Evolutionary conservation across 192 early-diverging fungal genomes (phyloP), one percentile per base, ranked within the genome.

Genomic region (Podila minutissima): DNA sequence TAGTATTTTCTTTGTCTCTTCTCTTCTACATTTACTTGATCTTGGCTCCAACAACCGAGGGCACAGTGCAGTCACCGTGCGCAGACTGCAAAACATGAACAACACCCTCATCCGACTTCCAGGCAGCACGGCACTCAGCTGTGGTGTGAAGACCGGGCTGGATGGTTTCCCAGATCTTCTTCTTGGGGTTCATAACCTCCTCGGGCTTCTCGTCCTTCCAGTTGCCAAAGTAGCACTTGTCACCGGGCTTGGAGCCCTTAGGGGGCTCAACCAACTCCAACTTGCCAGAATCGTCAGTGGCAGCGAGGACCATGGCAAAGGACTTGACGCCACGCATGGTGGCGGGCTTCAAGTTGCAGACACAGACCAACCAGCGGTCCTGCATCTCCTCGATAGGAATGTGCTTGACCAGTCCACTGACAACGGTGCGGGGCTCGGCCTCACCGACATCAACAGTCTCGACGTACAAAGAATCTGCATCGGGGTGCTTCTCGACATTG

Each of bases 81-180:
- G 70, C 76, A 15, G 86, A 73, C 66, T 69, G 76, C 64, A 88
- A 55, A 31, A 88, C 72, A 22, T 89, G 75, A 19, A 89, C 76
- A 24, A 69, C 67, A 53, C 88, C 85, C 41, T 85, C 88, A 62
- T 86, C 87, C 28, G 86, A 76, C 74, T 89, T 86, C 88, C 84
- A 94, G 70, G 86, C 88, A 33, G 93, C 93, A 60, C 89, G 69
- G 66, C 84, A 78, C 69, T 93, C 89, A 37, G 89, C 88, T 66
- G 89, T 88, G 29, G 93, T 95, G 67, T 91, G 88, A 59, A 94
- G 84, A 20, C 91, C 93, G 31, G 97, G 95, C 89, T 98, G 97
- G 59, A 99, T 94, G 31, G 95, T 94, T 82, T 99, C 98, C 89
- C 91, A 99, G 68, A 97, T 91, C 89, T 99, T 99, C 90, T 96